These are phyloP conservation scores for Solanum paucissectum DNA, from an alignment of 257 asterid genomes.

Conservation along the genomic window DNA sequence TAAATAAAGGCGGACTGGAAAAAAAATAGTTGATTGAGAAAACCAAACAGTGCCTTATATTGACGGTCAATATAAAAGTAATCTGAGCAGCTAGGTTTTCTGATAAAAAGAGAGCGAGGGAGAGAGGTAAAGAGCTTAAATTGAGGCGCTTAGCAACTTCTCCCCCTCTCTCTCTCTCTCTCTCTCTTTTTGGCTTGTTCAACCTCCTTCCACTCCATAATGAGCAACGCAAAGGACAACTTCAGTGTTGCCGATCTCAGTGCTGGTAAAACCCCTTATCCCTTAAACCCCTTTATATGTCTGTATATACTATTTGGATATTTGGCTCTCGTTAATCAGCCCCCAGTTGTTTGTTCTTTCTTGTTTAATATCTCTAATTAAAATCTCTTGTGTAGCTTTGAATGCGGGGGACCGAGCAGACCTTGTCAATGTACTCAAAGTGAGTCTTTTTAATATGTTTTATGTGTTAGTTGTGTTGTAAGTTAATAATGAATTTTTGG, in stretches of 20 bases:
- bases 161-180: neutral
- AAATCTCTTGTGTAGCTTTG: slow-evolving; percentile 37
- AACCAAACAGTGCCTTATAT: neutral
- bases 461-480: neutral
- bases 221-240: slow-evolving; percentile 24
- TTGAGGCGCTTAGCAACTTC: neutral
- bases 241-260: slow-evolving; percentile 28
- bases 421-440: slow-evolving; percentile 72
- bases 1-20: neutral
- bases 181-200: neutral
- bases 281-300: too few species aligned
- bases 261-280: slow-evolving; percentile 7
- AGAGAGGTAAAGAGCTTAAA: neutral
- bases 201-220: neutral
- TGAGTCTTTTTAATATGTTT: neutral
- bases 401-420: slow-evolving; percentile 53
- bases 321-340: neutral
- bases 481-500: neutral
- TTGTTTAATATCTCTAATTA: neutral
- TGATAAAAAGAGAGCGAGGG: neutral
- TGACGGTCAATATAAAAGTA: too few species aligned
- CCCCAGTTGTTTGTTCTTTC: neutral
- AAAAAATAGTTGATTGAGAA: too few species aligned
- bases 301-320: neutral
- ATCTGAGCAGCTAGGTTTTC: neutral